These are phyloP conservation scores for Daldinia loculata DNA, from an alignment of 495 filamentous ascomycete species.

Conservation along the genomic window DNA sequence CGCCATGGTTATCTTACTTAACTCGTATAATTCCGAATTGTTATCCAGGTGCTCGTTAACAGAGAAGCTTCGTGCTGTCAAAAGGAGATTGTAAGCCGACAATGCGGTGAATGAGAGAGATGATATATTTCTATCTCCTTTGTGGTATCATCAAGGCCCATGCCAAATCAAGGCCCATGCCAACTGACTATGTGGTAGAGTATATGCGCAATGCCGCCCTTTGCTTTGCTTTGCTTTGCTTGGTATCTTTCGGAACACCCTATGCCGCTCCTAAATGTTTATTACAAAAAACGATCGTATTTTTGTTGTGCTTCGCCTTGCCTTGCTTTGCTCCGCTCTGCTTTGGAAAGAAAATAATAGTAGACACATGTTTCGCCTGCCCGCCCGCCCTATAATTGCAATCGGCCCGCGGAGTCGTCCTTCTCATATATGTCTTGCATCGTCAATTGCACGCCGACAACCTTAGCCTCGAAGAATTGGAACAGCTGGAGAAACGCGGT, in stretches of 20 bases:
- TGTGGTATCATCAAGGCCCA: constrained; percentile 37
- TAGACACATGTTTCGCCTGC: not conserved
- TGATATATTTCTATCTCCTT: constrained; percentile 29
- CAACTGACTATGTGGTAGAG: constrained; percentile 17
- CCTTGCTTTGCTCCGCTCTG: not conserved
- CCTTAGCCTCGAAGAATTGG: constrained; percentile 45
- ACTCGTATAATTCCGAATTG: not conserved
- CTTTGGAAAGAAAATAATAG: constrained; percentile 18
- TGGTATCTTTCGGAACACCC: constrained; percentile 34
- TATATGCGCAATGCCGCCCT: constrained; percentile 27
- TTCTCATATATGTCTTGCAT: constrained; percentile 45
- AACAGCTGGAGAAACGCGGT: constrained; percentile 42
- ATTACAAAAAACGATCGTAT: constrained; percentile 41
- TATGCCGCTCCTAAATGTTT: constrained; percentile 24
- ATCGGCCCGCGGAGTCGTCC: constrained; percentile 34
- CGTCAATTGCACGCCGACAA: constrained; percentile 40
- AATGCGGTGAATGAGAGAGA: constrained; percentile 15
- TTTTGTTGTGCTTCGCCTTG: not conserved
- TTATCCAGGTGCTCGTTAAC: not conserved
- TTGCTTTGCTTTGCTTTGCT: constrained; percentile 29
- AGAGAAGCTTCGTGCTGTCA: not conserved
- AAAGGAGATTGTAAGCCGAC: no score
- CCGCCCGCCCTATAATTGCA: constrained; percentile 34
- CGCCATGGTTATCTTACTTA: not conserved
- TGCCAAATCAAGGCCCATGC: no score